Percentiles rank a stretch among this genome's conserved stretches.
These are phyloP conservation scores for Viola pubescens DNA, from an alignment of 441 rosid species.

Conservation along the genomic window DNA sequence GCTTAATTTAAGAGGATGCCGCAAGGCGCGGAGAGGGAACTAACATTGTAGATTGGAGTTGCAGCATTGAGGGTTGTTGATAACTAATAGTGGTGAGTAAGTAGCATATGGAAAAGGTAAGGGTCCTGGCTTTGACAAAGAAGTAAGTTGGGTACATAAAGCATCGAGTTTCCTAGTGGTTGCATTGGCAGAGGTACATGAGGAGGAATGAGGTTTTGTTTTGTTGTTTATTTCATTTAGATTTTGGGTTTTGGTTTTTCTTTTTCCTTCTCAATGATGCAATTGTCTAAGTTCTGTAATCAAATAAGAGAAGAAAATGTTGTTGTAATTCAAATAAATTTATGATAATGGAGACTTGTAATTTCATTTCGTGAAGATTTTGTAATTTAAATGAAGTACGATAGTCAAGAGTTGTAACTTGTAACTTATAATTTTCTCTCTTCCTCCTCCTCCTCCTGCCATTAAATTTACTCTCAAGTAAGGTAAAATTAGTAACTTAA, in stretches of 20 bases:
- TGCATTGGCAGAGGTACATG: background rate
- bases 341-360: too few relatives aligned
- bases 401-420: too few relatives aligned
- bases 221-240: background rate
- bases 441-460: too few relatives aligned
- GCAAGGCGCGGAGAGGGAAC: slow-evolving; percentile 2
- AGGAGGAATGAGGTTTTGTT: background rate
- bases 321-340: too few relatives aligned
- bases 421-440: too few relatives aligned
- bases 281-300: background rate
- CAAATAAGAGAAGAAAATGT: slow-evolving; percentile 2
- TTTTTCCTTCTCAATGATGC: background rate
- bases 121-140: background rate
- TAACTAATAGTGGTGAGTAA: background rate
- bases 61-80: slow-evolving; percentile 8
- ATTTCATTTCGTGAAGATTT: too few relatives aligned
- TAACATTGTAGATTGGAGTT: slow-evolving; percentile 2
- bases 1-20: background rate
- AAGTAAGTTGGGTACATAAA: background rate
- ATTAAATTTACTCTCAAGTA: background rate
- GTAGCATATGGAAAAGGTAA: background rate
- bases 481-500: too few relatives aligned
- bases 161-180: background rate
- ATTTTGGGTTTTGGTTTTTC: background rate
- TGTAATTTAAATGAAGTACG: too few relatives aligned